Base-by-base conservation (phyloP, 2,329 filamentous ascomycete genomes). In the Plectosphaerella sp. region DNA sequence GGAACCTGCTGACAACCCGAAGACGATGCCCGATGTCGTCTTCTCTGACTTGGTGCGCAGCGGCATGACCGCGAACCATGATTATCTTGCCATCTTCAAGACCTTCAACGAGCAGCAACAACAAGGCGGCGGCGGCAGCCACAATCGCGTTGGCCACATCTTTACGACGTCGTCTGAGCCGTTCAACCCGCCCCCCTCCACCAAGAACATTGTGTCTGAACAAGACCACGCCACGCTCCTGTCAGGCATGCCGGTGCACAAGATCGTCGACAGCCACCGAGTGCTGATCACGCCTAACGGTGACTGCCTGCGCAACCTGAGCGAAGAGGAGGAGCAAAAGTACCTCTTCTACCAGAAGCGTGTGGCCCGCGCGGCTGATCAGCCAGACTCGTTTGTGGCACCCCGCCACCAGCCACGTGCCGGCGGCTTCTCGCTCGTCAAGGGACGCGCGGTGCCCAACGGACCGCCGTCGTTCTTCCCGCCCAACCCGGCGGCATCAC, bases 211-310 rank as follows among this genome's bases (percentile, higher is more conserved):
- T 22, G 73, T 82, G 37, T 74, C 69, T 1, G 72, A 76, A 43
- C 75, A 82, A 45, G 83, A 87, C 55, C 76, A 83, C 28, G 70
- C 74, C 14, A 66, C 72, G 3, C 72, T 87, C 7, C 71, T 77
- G n/a, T 72, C 75, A 2, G 83, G 83, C 47, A 74, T 77, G 54
- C 72, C 82, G 11, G 80, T 87, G 9, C 79, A 77, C 54, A 87
- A 86, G 64, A 68, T 84, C 39, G 73, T 83, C 2, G 84, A 87
- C 55, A 84, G 83, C 51, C 78, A 80, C 64, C 79, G 86, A 24
- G 83, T 88, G 57, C 78, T 92, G 58, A 82, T 92, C 49, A 91
- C 88, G 0, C 87, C 88, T 0, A 84, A 87, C 55, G 88, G 89
- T 11, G 85, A 89, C 56, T 89, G 87, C 63, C 75, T 93, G n/a